Conservation (phyloP, 2,329 filamentous ascomycete species). For the Xylariaceae sp. region DNA sequence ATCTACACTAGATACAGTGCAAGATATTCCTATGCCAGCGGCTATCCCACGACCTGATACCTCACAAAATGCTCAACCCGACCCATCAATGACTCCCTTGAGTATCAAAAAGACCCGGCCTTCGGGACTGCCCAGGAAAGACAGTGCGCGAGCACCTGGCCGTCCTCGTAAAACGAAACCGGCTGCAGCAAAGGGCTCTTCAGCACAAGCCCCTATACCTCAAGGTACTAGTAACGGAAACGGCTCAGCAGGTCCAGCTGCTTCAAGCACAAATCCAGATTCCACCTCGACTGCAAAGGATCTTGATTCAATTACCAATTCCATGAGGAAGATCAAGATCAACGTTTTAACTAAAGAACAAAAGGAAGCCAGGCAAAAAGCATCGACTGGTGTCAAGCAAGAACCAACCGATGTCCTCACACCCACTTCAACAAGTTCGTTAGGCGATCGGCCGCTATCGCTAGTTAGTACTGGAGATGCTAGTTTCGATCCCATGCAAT, state of each 20-base stretch:
- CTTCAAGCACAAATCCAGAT: conserved; percentile 3
- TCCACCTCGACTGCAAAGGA: conserved; percentile 30
- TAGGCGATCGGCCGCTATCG: background rate
- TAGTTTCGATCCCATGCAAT: background rate
- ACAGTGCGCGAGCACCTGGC: conserved; percentile 33
- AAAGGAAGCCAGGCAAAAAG: conserved; percentile 48
- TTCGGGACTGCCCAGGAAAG: conserved; percentile 41
- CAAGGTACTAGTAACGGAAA: background rate
- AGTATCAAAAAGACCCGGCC: conserved; percentile 58
- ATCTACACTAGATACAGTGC: conserved; percentile 35
- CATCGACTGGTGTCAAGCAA: background rate
- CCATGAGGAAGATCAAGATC: conserved; percentile 62
- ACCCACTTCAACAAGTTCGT: conserved; percentile 1
- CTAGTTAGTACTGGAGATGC: background rate
- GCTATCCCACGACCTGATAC: conserved; percentile 35
- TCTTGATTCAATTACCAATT: conserved; percentile 52
- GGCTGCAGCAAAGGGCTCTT: conserved; percentile 8
- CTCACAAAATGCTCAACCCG: conserved; percentile 40
- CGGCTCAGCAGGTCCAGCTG: conserved; percentile 1
- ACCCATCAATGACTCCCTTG: conserved; percentile 41
- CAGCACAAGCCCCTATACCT: background rate
- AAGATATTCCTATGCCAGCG: conserved; percentile 13
- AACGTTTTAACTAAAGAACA: conserved; percentile 57
- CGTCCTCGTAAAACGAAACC: conserved; percentile 36
- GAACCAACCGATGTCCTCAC: background rate